Base-by-base conservation (phyloP, 371 early-diverging fungal species). In the Conidiobolus incongruus region DNA sequence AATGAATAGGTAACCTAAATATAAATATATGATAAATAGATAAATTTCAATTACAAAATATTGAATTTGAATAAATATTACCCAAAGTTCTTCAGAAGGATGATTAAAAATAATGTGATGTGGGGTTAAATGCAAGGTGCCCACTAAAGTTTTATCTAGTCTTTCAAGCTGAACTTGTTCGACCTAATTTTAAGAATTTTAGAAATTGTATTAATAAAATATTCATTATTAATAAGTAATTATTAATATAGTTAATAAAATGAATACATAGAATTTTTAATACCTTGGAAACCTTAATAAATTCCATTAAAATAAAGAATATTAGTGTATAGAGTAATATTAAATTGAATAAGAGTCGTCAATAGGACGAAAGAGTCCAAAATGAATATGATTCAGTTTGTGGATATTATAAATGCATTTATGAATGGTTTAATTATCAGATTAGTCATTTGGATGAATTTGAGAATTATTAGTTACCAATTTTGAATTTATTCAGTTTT, bases 1-100 rank as follows among this genome's bases (percentile, higher is more conserved):
- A 84, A 68, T 17, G 90, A 77, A 56, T 87, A 88, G 35, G 76
- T 70, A 36, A 89, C 68, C 87, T 81, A 59, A 24, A 30, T 35
- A 15, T 20, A 23, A 22, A 40, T 5, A 23, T 33, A 15, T 22
- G 29, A 2, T 13, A 22, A 4, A 19, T 19, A 15, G 40, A 33
- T 13, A 16, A 22, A 21, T n/a, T 2, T 1, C 23, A 23, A 15
- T 17, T 17, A 23, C 10, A 12, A 15, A 19, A 47, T 15, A 2
- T 28, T n/a, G 47, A 33, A 16, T n/a, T 4, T 40, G 19, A 32
- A 41, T 15, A 33, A 8, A 17, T n/a, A 60, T 44, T 63, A 80
- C 76, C 81, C 81, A 80, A 45, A 75, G 46, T 44, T 83, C 81
- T 32, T 69, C 58, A 21, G 64, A 65, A 19, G 61, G 52, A 40